Conservation (phyloP, 805 yeast species). For the Kluyveromyces nonfermentans region DNA sequence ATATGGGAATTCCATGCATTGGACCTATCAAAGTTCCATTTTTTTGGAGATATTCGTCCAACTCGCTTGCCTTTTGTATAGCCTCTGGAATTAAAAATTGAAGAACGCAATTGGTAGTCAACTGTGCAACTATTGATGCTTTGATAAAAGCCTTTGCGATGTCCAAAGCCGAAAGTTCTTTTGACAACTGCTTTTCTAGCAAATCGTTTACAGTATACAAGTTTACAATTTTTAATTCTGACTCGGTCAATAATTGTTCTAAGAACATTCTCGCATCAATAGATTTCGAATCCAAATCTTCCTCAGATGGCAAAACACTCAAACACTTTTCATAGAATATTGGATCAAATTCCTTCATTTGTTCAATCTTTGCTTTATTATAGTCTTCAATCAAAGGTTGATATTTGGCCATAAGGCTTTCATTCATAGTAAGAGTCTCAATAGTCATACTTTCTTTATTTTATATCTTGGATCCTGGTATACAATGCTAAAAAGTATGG, state of each 20-base stretch:
- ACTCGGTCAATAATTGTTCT: slow-evolving; percentile 12
- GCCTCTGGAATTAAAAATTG: slow-evolving; percentile 60
- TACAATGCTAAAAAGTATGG: background rate
- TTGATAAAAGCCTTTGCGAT: slow-evolving; percentile 57
- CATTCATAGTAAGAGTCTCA: background rate
- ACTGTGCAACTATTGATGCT: slow-evolving; percentile 55
- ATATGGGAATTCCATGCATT: slow-evolving; percentile 60
- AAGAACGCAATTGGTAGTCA: slow-evolving; percentile 49
- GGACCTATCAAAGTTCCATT: slow-evolving; percentile 52
- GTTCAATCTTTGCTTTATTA: slow-evolving; percentile 13
- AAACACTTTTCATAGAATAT: slow-evolving; percentile 13
- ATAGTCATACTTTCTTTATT: background rate
- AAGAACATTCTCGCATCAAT: slow-evolving; percentile 14
- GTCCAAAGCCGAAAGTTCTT: slow-evolving; percentile 39
- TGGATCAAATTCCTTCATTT: slow-evolving; percentile 15
- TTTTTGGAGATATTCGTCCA: slow-evolving; percentile 42
- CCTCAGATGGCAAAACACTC: slow-evolving; percentile 12
- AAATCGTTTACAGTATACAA: slow-evolving; percentile 33
- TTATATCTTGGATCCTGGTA: background rate
- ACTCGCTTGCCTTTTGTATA: slow-evolving; percentile 41
- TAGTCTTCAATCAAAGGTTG: slow-evolving; percentile 16
- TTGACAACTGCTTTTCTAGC: slow-evolving; percentile 35
- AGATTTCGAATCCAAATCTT: slow-evolving; percentile 16
- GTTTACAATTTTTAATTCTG: slow-evolving; percentile 37
- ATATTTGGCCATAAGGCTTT: slow-evolving; percentile 6